These are phyloP conservation scores for Cystobasidium onofrii DNA, from an alignment of 768 basidiomycete species.

Conservation along the genomic window DNA sequence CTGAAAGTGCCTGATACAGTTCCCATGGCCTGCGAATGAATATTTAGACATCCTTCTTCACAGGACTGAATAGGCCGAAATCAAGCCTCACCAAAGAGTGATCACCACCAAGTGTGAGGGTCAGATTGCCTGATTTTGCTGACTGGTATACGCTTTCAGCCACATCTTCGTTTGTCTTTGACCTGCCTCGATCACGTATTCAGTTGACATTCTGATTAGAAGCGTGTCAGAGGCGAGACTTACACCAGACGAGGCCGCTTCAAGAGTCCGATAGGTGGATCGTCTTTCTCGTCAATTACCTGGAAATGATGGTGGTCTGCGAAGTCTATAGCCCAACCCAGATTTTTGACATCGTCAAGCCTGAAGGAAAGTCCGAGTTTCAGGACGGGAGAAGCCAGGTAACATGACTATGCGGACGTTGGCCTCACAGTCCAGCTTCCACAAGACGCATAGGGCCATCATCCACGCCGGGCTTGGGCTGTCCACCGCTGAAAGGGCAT, in stretches of 20 bases:
- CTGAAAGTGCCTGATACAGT: constrained; percentile 81
- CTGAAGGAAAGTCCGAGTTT: neutral
- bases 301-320: constrained; percentile 8
- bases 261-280: constrained; percentile 33
- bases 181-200: constrained; percentile 52
- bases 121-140: constrained; percentile 67
- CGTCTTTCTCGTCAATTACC: neutral
- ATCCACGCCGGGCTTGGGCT: constrained; percentile 16
- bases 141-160: constrained; percentile 67
- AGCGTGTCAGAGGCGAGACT: neutral
- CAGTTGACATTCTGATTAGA: constrained; percentile 43
- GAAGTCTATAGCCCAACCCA: constrained; percentile 15
- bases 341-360: constrained; percentile 11
- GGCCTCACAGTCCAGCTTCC: constrained; percentile 22
- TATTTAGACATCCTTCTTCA: neutral
- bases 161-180: constrained; percentile 60
- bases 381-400: too few relatives aligned
- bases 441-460: constrained; percentile 20
- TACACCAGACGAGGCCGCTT: constrained; percentile 27
- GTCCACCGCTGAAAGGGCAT: constrained; percentile 19
- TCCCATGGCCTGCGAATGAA: constrained; percentile 63
- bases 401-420: neutral
- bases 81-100: constrained; percentile 67
- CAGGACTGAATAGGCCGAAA: neutral
- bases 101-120: constrained; percentile 89